These are phyloP conservation scores for Wickerhamomyces hampshirensis DNA, from an alignment of 805 yeast genomes.

Conservation along the genomic window DNA sequence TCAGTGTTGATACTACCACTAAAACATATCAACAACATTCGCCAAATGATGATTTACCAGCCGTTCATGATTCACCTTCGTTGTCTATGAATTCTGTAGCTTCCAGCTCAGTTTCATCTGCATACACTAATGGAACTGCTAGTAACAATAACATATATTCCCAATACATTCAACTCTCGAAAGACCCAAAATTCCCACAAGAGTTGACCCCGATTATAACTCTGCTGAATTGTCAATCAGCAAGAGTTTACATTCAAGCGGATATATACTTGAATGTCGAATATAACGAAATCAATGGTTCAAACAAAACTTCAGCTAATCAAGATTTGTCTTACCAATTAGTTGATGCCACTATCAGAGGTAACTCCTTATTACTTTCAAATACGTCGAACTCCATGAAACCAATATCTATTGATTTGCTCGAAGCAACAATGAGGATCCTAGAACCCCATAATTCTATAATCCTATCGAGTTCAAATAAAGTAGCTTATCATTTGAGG, in stretches of 20 bases:
- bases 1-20: constrained; percentile 1
- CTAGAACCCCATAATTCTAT: constrained; percentile 4
- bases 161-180: constrained; percentile 9
- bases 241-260: constrained; percentile 46
- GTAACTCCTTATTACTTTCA: constrained; percentile 25
- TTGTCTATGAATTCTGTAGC: neutral
- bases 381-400: constrained; percentile 22
- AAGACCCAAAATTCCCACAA: constrained; percentile 37
- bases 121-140: constrained; percentile 1
- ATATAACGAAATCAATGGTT: constrained; percentile 20
- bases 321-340: constrained; percentile 20
- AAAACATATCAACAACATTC: neutral
- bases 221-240: constrained; percentile 63
- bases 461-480: constrained; percentile 12
- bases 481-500: constrained; percentile 19
- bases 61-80: constrained; percentile 1
- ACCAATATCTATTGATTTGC: constrained; percentile 30
- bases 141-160: constrained; percentile 3
- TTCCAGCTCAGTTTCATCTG: constrained; percentile 3
- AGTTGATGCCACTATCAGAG: constrained; percentile 32
- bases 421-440: constrained; percentile 14
- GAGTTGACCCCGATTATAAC: constrained; percentile 72
- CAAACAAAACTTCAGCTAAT: too few species aligned
- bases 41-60: constrained; percentile 1
- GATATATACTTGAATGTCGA: constrained; percentile 40